phyloP scores from a whole-genome alignment of 2,329 filamentous ascomycete species.

The Kalmusia sp. region DNA sequence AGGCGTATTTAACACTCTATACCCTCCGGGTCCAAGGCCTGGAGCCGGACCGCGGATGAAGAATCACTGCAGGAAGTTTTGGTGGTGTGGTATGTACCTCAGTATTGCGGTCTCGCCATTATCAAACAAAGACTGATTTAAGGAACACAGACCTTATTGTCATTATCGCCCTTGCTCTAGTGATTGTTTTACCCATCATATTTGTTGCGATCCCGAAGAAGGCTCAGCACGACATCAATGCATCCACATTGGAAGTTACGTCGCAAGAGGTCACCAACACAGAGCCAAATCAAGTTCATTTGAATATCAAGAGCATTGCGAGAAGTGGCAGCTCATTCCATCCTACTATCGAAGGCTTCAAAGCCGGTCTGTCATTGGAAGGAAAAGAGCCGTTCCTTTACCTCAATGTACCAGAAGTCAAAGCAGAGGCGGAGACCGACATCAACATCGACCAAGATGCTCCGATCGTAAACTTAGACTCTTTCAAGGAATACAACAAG shows the following conservation, averaged over 20 bases:
- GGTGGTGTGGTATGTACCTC: constrained; percentile 46
- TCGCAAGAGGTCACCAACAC: constrained; percentile 61
- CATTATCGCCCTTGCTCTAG: constrained; percentile 57
- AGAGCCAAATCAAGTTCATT: constrained; percentile 54
- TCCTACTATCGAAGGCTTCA: constrained; percentile 62
- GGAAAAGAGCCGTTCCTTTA: constrained; percentile 51
- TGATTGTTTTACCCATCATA: constrained; percentile 65
- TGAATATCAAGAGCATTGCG: constrained; percentile 58
- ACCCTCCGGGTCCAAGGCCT: constrained; percentile 40
- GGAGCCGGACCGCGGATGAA: constrained; percentile 40
- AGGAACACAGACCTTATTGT: constrained; percentile 52
- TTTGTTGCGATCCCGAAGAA: constrained; percentile 67
- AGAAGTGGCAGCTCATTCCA: constrained; percentile 59
- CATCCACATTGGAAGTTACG: constrained; percentile 58
- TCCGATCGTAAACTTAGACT: constrained; percentile 50
- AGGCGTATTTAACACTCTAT: constrained; percentile 42
- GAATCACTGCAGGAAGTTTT: constrained; percentile 47
- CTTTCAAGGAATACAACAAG: constrained; percentile 59
- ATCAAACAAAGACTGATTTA: constrained; percentile 4
- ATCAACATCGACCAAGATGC: constrained; percentile 55
- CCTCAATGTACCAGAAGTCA: constrained; percentile 54
- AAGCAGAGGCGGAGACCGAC: constrained; percentile 51
- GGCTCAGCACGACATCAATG: constrained; percentile 62
- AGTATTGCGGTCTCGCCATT: not conserved
- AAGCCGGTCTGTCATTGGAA: constrained; percentile 58